Percentiles rank a stretch among this genome's conserved stretches.
Conservation (phyloP, 177 flowering plant species). For the Telopea speciosissima region DNA sequence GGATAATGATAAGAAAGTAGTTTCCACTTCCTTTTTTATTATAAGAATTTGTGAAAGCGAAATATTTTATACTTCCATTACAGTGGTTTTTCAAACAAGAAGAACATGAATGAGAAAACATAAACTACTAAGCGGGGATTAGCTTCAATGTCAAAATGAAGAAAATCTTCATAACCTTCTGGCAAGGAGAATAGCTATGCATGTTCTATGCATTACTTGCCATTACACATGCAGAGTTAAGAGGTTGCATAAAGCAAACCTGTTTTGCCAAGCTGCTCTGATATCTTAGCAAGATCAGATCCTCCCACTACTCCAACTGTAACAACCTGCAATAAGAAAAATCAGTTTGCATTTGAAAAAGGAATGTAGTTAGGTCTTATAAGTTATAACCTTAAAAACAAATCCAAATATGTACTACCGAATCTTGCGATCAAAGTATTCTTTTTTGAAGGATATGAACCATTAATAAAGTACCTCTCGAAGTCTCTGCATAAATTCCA, state of each 20-base stretch:
- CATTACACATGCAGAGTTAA: neutral
- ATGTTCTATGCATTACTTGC: neutral
- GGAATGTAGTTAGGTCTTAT: neutral
- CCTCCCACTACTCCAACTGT: constrained; percentile 96
- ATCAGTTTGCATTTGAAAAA: neutral
- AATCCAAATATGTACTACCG: neutral
- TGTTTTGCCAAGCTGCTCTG: constrained; percentile 87
- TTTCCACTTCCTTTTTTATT: neutral
- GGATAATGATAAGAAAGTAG: no score
- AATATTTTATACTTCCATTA: neutral
- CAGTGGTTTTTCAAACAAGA: neutral
- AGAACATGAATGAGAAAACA: neutral
- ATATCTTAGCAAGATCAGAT: constrained; percentile 86
- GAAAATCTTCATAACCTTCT: neutral
- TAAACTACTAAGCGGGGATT: neutral
- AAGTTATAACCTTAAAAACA: neutral
- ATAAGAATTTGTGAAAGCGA: no score
- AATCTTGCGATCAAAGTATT: neutral
- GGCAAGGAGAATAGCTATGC: neutral
- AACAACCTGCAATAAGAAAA: constrained; percentile 48
- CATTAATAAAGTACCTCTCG: constrained; percentile 49
- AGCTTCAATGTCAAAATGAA: neutral
- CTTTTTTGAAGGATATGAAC: neutral
- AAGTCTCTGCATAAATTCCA: constrained; percentile 66
- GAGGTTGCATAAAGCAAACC: constrained; percentile 34